Base-by-base conservation (phyloP, 176 grass and related monocot species). In the Musa beccarii region DNA sequence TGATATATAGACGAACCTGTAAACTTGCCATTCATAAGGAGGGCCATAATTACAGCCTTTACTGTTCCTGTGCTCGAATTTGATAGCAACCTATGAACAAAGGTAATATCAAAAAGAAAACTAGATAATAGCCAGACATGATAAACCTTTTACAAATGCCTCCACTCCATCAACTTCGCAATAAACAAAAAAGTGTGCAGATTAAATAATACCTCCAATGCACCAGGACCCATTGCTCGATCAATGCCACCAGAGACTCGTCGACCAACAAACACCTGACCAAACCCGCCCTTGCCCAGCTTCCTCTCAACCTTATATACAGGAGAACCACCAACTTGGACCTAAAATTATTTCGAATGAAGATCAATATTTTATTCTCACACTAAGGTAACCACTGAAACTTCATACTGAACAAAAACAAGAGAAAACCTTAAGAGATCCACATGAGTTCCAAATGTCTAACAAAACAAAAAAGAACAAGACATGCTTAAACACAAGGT, bases 31-130 rank as follows among this genome's bases (percentile, higher is more conserved):
- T 82, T 96, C 92, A 43, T 83, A 79, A 8, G 92, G 92, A 70
- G 92, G 92, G 17, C 92, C 92, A 28, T 96, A 96, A 66, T 54
- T 91, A 76, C 92, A 96, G 2, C 92, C 92, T 78, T 91, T 96
- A 82, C 92, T 96, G 52, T 28, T 96, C 19, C 82, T 91, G 72
- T 91, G 92, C 80, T 96, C 92, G 28, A 96, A 96, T 81, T 96
- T 96, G 62, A 96, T 96, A 1, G 92, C 92, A 83, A 96, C 89
- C 90, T 92, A 61, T n/a, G 22, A 7, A 63, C 15, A 28, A 72
- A 23, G 52, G 63, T 16, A 25, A 52, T 50, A 49, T 82, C 16
- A 19, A 50, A 59, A 16, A 75, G 8, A 75, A 74, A 20, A 43
- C 34, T 43, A 43, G 34, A 43, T 43, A 43, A 43, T 43, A 43